Conservation (phyloP, 2,329 filamentous ascomycete genomes). For the Colletotrichum melonis region DNA sequence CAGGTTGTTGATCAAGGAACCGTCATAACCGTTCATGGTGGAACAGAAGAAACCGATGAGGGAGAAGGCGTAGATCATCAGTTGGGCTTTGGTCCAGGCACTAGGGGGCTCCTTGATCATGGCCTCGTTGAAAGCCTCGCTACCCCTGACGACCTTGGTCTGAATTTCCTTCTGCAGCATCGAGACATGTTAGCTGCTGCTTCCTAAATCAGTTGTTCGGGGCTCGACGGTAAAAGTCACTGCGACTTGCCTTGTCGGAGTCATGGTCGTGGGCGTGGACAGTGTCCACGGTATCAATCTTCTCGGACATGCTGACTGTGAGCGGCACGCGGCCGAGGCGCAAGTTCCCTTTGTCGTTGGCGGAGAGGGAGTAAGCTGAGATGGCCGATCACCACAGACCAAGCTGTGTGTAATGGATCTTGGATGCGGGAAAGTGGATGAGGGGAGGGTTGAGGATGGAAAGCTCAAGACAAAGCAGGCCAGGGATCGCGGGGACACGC, state of each 20-base stretch:
- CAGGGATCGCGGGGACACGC: constrained; percentile 29
- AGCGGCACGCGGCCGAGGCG: constrained; percentile 14
- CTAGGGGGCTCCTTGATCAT: constrained; percentile 62
- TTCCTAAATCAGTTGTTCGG: background rate
- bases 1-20: constrained; percentile 61
- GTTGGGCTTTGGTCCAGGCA: constrained; percentile 51
- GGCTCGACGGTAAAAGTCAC: background rate
- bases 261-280: constrained; percentile 32
- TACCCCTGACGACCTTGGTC: constrained; percentile 60
- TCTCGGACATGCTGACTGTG: constrained; percentile 27
- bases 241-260: constrained; percentile 29
- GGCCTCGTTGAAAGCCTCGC: constrained; percentile 66
- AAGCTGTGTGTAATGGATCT: constrained; percentile 5
- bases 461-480: constrained; percentile 24
- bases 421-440: constrained; percentile 8
- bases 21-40: constrained; percentile 65
- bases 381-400: constrained; percentile 29
- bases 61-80: constrained; percentile 57
- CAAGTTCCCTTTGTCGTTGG: background rate
- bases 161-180: constrained; percentile 38
- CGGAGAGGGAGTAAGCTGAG: background rate
- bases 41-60: constrained; percentile 61
- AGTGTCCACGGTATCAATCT: constrained; percentile 33
- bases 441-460: constrained; percentile 32
- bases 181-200: background rate